Conservation (phyloP, 1,139 yeast species). For the Sugiyamaella neomexicana region DNA sequence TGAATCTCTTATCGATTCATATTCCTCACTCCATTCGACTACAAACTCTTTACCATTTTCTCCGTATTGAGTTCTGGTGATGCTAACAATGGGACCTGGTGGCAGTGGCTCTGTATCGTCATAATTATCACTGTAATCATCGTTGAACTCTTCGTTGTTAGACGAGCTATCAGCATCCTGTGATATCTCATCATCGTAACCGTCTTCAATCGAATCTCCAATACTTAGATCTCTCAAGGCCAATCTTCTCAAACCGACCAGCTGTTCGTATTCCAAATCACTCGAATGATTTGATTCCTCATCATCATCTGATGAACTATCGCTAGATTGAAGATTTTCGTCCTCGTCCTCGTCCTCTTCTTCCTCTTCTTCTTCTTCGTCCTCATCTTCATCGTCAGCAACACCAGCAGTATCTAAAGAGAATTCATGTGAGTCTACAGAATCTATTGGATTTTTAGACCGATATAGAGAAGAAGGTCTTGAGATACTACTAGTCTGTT, state of each 20-base stretch:
- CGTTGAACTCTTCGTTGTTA: conserved; percentile 15
- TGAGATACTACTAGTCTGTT: not conserved
- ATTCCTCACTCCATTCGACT: conserved; percentile 24
- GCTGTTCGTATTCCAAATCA: conserved; percentile 23
- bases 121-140: conserved; percentile 15
- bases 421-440: conserved; percentile 10
- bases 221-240: conserved; percentile 22
- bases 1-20: conserved; percentile 20
- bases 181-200: conserved; percentile 11
- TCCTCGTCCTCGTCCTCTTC: conserved; percentile 21
- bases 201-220: conserved; percentile 21
- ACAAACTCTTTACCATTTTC: conserved; percentile 25
- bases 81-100: conserved; percentile 17
- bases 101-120: conserved; percentile 15
- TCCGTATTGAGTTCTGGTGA: conserved; percentile 21
- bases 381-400: conserved; percentile 23
- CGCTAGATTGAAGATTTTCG: conserved; percentile 5
- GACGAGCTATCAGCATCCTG: conserved; percentile 21
- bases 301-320: conserved; percentile 11
- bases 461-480: not conserved
- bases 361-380: conserved; percentile 21
- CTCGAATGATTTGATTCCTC: conserved; percentile 21
- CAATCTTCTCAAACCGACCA: conserved; percentile 19
- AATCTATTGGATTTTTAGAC: not conserved
- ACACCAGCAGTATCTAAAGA: conserved; percentile 21